Conservation (phyloP, 164 flowering plant species). For the Paratinospora sagittata region DNA sequence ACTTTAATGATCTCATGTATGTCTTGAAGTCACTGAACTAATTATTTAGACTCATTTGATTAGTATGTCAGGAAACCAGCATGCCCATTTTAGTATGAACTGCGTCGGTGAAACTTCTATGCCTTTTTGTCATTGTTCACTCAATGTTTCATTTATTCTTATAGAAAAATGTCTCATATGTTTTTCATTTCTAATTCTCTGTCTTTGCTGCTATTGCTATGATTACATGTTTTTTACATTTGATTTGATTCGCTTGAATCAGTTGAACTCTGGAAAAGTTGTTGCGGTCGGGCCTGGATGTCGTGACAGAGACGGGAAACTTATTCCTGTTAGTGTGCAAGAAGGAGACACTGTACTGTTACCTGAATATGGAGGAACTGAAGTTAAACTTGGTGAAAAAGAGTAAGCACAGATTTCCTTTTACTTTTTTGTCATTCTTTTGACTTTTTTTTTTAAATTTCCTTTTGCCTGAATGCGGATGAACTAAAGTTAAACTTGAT, state of each 20-base stretch:
- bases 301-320: conserved; percentile 32
- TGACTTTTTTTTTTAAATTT: no score
- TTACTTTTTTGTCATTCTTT: neutral
- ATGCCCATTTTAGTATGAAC: no score
- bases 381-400: conserved; percentile 40
- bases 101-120: no score
- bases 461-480: no score
- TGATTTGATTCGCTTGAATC: conserved; percentile 8
- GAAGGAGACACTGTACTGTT: conserved; percentile 47
- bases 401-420: conserved; percentile 22
- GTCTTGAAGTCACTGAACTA: no score
- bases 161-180: neutral
- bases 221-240: neutral
- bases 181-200: neutral
- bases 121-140: no score
- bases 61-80: no score
- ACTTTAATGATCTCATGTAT: no score
- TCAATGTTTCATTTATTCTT: no score
- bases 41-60: no score
- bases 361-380: conserved; percentile 46
- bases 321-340: conserved; percentile 34
- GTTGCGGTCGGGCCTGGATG: conserved; percentile 43
- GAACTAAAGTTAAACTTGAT: no score
- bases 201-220: neutral
- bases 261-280: conserved; percentile 43